phyloP scores from a whole-genome alignment of 192 early-diverging fungal genomes.

The Chytriomyces confervae region DNA sequence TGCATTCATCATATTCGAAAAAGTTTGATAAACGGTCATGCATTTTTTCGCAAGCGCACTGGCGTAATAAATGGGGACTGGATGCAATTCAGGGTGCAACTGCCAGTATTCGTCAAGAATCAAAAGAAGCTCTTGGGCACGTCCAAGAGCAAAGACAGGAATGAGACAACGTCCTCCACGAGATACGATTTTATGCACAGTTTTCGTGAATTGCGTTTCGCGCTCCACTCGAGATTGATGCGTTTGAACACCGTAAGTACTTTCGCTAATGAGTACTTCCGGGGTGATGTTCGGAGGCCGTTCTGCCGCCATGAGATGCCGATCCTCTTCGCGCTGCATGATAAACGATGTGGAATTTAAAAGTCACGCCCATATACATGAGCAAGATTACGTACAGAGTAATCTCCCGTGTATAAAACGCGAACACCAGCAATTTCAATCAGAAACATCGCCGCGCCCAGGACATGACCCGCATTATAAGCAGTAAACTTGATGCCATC shows the following conservation, averaged over 20 bases:
- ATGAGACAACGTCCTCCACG: constrained; percentile 89
- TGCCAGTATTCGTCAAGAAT: constrained; percentile 99
- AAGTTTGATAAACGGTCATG: constrained; percentile 96
- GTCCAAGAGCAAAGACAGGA: constrained; percentile 96
- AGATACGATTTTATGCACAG: constrained; percentile 60
- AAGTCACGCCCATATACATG: no score
- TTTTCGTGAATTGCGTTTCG: constrained; percentile 86
- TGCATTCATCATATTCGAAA: constrained; percentile 98
- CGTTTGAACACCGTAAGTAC: constrained; percentile 95
- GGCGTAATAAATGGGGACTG: constrained; percentile 94
- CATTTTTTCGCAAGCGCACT: constrained; percentile 94
- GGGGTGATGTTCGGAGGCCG: constrained; percentile 77
- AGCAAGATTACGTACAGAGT: constrained; percentile 60
- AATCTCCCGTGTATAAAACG: constrained; percentile 97
- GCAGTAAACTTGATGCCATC: constrained; percentile 87
- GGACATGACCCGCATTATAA: constrained; percentile 92
- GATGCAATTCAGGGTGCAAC: constrained; percentile 75
- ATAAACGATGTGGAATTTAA: neutral
- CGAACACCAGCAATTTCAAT: constrained; percentile 77
- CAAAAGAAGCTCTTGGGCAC: constrained; percentile 94
- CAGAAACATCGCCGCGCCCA: constrained; percentile 96
- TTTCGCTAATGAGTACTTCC: constrained; percentile 95
- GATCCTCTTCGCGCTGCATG: constrained; percentile 88
- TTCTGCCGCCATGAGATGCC: constrained; percentile 97
- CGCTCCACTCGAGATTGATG: constrained; percentile 93